phyloP scores from a whole-genome alignment of 495 filamentous ascomycete genomes.

The Aspergillus egyptiacus region DNA sequence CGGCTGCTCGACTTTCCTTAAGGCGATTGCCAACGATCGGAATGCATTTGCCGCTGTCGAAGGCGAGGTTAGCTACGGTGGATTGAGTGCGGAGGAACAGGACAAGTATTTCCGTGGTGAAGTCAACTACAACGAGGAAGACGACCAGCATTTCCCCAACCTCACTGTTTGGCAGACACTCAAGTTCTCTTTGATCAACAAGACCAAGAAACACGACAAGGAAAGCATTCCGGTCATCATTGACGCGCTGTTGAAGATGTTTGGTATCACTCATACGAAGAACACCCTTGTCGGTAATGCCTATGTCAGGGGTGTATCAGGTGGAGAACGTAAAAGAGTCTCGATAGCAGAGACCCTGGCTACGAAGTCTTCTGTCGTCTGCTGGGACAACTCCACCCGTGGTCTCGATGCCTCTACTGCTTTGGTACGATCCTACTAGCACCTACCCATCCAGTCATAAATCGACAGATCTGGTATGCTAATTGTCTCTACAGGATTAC shows the following conservation, averaged over 20 bases:
- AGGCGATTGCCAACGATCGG: constrained; percentile 68
- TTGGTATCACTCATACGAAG: constrained; percentile 74
- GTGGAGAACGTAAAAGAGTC: constrained; percentile 68
- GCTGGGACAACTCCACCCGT: constrained; percentile 73
- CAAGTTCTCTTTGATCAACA: constrained; percentile 76
- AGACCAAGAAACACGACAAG: constrained; percentile 68
- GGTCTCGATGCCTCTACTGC: constrained; percentile 76
- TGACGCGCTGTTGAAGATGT: constrained; percentile 59
- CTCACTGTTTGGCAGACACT: constrained; percentile 78
- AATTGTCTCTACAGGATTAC: too few species aligned
- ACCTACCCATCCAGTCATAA: too few species aligned
- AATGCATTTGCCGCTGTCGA: constrained; percentile 57
- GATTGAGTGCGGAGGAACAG: constrained; percentile 65
- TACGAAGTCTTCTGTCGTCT: constrained; percentile 58
- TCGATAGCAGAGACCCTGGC: constrained; percentile 64
- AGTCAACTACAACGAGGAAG: constrained; percentile 77
- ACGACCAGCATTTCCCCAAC: constrained; percentile 72
- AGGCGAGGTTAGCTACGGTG: constrained; percentile 71
- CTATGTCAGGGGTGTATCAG: constrained; percentile 68
- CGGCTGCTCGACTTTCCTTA: constrained; percentile 77
- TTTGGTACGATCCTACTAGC: too few species aligned
- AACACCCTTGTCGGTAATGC: constrained; percentile 82
- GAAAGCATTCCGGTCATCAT: constrained; percentile 62
- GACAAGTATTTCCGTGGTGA: constrained; percentile 68
- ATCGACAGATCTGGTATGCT: too few species aligned